These are phyloP conservation scores for Citrus glauca DNA, from an alignment of 345 rosid genomes.

Conservation along the genomic window DNA sequence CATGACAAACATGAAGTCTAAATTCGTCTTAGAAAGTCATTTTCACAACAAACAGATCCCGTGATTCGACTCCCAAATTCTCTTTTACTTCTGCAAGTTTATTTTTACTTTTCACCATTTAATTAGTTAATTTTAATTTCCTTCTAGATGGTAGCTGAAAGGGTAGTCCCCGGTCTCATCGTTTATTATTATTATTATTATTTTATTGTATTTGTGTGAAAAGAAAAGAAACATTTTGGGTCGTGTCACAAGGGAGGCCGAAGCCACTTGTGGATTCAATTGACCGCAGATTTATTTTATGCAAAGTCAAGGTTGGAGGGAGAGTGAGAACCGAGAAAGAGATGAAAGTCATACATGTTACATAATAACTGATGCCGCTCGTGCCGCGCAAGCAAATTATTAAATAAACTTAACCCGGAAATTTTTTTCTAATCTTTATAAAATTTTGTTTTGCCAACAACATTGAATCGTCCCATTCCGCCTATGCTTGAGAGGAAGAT, in stretches of 20 bases:
- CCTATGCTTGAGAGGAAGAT: conserved; percentile 15
- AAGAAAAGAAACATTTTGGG: not conserved
- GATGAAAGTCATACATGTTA: not conserved
- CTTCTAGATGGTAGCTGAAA: not conserved
- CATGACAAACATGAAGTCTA: too few relatives aligned
- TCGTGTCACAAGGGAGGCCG: not conserved
- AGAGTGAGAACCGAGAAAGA: not conserved
- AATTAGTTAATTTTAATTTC: not conserved
- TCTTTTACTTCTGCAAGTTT: conserved; percentile 4
- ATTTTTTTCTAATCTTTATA: too few relatives aligned
- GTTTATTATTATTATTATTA: too few relatives aligned
- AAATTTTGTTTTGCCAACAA: not conserved
- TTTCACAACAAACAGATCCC: not conserved
- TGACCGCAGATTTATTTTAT: not conserved
- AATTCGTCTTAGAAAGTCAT: not conserved
- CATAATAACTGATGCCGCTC: conserved; percentile 11
- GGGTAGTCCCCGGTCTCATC: not conserved
- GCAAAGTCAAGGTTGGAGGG: conserved; percentile 3
- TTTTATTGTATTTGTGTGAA: not conserved
- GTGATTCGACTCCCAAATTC: not conserved
- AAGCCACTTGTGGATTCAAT: not conserved
- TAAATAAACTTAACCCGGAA: not conserved
- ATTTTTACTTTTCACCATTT: not conserved
- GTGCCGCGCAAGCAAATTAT: conserved; percentile 1
- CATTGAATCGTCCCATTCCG: not conserved